Evolutionary conservation across 345 rosid species (phyloP).

Genomic region (Cardamine chenopodiifolia): DNA sequence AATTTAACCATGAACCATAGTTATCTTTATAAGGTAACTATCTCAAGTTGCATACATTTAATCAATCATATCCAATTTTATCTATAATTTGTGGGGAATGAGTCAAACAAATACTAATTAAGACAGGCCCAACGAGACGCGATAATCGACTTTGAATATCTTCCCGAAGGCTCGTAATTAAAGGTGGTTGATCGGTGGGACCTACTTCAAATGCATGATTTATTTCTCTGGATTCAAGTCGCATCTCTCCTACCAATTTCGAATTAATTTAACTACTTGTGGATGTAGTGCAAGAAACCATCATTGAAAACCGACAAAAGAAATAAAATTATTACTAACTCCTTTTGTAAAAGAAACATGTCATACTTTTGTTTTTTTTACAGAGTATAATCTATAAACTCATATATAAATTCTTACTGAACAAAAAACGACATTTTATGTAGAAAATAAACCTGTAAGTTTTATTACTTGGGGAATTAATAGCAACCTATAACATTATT

Average conservation of each 20-base stretch:
- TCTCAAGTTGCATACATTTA: neutral
- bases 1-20: neutral
- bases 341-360: neutral
- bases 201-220: neutral
- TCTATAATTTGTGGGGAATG: neutral
- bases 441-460: neutral
- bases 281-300: neutral
- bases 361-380: neutral
- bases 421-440: neutral
- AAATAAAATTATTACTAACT: neutral
- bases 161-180: neutral
- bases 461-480: neutral
- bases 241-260: neutral
- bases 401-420: neutral
- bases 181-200: neutral
- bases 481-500: neutral
- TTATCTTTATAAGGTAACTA: neutral
- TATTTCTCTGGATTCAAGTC: neutral
- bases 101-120: neutral
- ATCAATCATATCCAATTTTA: neutral
- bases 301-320: neutral
- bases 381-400: neutral
- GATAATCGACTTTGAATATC: slow-evolving; percentile 17
- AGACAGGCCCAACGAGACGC: slow-evolving; percentile 7
- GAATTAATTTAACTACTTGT: neutral